Conservation (phyloP, 1,284 basidiomycete genomes). For the Grifola frondosa region DNA sequence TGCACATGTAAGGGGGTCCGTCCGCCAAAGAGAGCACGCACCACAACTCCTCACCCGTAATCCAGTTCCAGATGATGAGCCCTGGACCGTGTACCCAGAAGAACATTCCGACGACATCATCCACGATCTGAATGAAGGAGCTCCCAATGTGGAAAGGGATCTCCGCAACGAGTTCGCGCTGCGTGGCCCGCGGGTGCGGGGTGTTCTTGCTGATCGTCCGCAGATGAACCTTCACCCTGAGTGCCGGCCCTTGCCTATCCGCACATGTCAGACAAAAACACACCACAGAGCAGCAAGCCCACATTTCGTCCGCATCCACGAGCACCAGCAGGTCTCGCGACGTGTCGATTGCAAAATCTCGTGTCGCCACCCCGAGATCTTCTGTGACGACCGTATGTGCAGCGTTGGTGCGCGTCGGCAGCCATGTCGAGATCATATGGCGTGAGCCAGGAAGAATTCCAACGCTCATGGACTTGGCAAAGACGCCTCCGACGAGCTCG, state of each 20-base stretch:
- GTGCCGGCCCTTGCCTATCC: neutral
- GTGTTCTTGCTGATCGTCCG: constrained; percentile 44
- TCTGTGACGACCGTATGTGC: constrained; percentile 30
- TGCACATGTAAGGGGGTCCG: too few species aligned
- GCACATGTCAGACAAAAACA: too few species aligned
- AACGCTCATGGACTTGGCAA: constrained; percentile 42
- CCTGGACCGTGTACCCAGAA: constrained; percentile 36
- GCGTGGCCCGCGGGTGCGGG: constrained; percentile 38
- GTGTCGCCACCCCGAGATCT: constrained; percentile 42
- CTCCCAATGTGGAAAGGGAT: constrained; percentile 31
- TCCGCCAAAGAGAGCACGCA: too few species aligned
- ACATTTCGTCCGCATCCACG: constrained; percentile 39
- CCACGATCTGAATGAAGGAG: constrained; percentile 48
- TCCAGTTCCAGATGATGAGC: constrained; percentile 57
- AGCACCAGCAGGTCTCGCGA: constrained; percentile 56
- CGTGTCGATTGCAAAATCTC: constrained; percentile 66
- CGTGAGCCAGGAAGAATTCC: constrained; percentile 22
- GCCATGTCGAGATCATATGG: constrained; percentile 38
- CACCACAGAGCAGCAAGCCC: too few species aligned
- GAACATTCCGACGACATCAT: constrained; percentile 51
- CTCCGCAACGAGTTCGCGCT: constrained; percentile 25
- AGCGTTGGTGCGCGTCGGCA: constrained; percentile 34
- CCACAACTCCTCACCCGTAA: constrained; percentile 37
- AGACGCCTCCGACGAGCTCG: constrained; percentile 56
- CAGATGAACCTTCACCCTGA: constrained; percentile 25